Conservation (phyloP, 2,329 filamentous ascomycete species). For the Fusarium duplospermum region DNA sequence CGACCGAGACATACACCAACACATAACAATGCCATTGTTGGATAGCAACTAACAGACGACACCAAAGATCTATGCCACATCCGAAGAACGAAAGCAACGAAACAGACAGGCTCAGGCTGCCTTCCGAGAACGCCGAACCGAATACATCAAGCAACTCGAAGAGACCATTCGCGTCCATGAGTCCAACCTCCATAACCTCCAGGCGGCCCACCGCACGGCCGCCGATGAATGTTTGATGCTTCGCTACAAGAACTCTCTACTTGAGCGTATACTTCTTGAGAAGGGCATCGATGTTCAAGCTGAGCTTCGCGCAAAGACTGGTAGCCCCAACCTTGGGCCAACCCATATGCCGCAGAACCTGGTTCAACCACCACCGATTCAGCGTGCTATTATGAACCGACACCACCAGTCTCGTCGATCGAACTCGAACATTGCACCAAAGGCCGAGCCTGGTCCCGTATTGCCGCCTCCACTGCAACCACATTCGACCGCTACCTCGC, state of each 20-base stretch:
- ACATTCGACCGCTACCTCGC: slow-evolving; percentile 69
- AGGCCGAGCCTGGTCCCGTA: slow-evolving; percentile 68
- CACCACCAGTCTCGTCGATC: slow-evolving; percentile 81
- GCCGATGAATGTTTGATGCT: slow-evolving; percentile 98
- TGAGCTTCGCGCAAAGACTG: slow-evolving; percentile 92
- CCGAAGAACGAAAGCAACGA: slow-evolving; percentile 96
- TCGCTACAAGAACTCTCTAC: slow-evolving; percentile 95
- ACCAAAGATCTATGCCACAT: slow-evolving; percentile 93
- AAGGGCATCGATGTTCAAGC: slow-evolving; percentile 99
- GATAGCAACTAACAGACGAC: slow-evolving; percentile 32
- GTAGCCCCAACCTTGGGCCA: slow-evolving; percentile 81
- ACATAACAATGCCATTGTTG: slow-evolving; percentile 4
- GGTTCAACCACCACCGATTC: slow-evolving; percentile 80
- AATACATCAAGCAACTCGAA: slow-evolving; percentile 99
- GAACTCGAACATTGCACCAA: slow-evolving; percentile 79
- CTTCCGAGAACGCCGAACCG: slow-evolving; percentile 94
- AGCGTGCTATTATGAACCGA: slow-evolving; percentile 83
- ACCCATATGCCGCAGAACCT: slow-evolving; percentile 75
- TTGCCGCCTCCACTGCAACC: slow-evolving; percentile 59
- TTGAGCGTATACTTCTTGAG: slow-evolving; percentile 94
- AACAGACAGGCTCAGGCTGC: slow-evolving; percentile 98
- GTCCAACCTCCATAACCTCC: slow-evolving; percentile 89
- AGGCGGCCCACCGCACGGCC: slow-evolving; percentile 92
- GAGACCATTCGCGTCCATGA: slow-evolving; percentile 98
- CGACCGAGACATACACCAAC: slow-evolving; percentile 2